Conservation (phyloP, 306 rosid genomes). For the Cucurbita argyrosperma region DNA sequence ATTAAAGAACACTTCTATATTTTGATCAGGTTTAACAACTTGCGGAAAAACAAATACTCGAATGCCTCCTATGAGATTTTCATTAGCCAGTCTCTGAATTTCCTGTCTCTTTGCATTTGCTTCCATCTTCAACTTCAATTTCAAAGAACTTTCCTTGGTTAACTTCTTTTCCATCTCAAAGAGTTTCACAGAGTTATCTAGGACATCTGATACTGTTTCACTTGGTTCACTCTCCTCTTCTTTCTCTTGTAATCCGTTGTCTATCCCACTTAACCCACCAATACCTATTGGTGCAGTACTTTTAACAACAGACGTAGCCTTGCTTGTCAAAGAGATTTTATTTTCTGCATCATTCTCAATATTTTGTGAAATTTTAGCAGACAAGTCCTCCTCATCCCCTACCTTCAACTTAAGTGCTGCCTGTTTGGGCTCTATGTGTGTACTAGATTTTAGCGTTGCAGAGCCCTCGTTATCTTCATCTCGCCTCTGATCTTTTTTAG, state of each 20-base stretch:
- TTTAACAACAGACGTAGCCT: constrained; percentile 12
- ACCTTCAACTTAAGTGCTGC: constrained; percentile 15
- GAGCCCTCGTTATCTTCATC: constrained; percentile 31
- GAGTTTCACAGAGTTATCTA: neutral
- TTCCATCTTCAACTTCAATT: constrained; percentile 44
- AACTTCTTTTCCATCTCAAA: constrained; percentile 15
- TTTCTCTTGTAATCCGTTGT: constrained; percentile 6
- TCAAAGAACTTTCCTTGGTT: constrained; percentile 30
- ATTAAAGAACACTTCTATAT: constrained; percentile 58
- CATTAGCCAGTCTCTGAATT: constrained; percentile 54
- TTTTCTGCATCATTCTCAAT: constrained; percentile 18
- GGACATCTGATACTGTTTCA: constrained; percentile 11
- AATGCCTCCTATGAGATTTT: constrained; percentile 34
- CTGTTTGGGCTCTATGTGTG: constrained; percentile 12
- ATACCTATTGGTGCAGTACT: constrained; percentile 17
- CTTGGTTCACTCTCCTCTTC: constrained; percentile 18
- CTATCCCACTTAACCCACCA: constrained; percentile 22
- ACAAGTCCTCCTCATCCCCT: constrained; percentile 20
- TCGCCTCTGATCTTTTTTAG: constrained; percentile 22
- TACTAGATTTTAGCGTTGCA: constrained; percentile 29
- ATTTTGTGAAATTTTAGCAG: constrained; percentile 18
- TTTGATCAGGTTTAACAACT: constrained; percentile 65
- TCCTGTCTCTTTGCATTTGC: constrained; percentile 35
- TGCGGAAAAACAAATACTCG: constrained; percentile 66
- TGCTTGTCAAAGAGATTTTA: constrained; percentile 18